Evolutionary conservation across 78 protist genomes (phyloP).

Genomic region (Chrysochromulina tobinii): DNA sequence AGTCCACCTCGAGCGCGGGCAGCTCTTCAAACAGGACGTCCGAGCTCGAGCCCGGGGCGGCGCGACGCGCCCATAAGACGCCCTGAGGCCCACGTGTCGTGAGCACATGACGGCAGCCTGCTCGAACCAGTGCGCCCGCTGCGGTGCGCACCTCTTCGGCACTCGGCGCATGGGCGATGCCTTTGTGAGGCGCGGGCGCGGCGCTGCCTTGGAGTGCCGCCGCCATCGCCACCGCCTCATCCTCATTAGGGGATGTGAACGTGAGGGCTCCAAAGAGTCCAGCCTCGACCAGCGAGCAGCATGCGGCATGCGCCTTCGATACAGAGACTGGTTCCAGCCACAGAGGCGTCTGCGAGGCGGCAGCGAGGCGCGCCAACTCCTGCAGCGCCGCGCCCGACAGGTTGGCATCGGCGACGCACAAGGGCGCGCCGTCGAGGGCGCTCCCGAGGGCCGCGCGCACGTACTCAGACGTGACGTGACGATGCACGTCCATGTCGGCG

Average conservation of each 20-base stretch:
- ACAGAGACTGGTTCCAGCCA: neutral
- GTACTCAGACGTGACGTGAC: neutral
- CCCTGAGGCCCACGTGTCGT: neutral
- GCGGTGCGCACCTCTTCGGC: neutral
- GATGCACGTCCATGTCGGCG: neutral
- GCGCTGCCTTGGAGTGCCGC: neutral
- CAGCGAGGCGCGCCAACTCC: neutral
- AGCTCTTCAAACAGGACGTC: neutral
- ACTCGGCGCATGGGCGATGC: neutral
- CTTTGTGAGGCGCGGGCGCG: neutral
- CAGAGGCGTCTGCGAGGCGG: neutral
- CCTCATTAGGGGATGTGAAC: neutral
- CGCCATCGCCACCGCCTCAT: conserved; percentile 1
- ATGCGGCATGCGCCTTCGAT: neutral
- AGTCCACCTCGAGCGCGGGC: neutral
- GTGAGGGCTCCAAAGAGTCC: neutral
- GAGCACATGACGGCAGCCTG: neutral
- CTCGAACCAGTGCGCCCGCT: neutral
- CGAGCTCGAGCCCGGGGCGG: too few relatives aligned
- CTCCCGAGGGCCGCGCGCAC: neutral
- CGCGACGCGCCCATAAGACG: neutral
- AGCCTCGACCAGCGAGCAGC: neutral
- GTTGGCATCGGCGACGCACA: conserved; percentile 19
- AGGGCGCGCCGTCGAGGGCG: neutral
- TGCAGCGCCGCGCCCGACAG: neutral